Evolutionary conservation across 208 protist genomes (phyloP).

Genomic region (Trypanosoma rangeli): DNA sequence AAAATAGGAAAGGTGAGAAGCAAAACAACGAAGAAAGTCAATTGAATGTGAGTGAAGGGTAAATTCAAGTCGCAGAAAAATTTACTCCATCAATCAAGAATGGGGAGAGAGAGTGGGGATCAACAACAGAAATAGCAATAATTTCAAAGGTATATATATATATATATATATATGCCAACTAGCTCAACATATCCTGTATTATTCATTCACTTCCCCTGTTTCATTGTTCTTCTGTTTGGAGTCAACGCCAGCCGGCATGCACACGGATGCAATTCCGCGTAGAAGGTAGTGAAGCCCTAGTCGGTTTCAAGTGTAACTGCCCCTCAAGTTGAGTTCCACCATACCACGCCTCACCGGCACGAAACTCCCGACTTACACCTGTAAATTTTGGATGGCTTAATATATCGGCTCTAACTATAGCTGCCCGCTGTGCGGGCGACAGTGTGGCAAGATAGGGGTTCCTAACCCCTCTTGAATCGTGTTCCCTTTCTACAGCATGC

Average conservation of each 20-base stretch:
- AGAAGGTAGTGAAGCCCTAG: constrained; percentile 1
- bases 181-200: neutral
- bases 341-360: constrained; percentile 44
- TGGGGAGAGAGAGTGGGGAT: too few relatives aligned
- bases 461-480: neutral
- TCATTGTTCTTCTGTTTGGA: neutral
- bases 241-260: constrained; percentile 7
- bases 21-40: neutral
- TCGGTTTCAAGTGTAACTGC: constrained; percentile 4
- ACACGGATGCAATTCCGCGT: constrained; percentile 34
- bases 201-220: neutral
- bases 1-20: constrained; percentile 1
- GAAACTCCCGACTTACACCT: constrained; percentile 26
- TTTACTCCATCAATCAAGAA: neutral
- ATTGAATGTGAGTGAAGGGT: neutral
- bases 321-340: constrained; percentile 52
- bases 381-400: constrained; percentile 63
- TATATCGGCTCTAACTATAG: constrained; percentile 41
- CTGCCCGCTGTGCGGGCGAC: constrained; percentile 36
- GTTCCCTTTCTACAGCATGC: neutral
- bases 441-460: constrained; percentile 29
- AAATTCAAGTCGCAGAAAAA: neutral
- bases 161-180: neutral
- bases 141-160: constrained; percentile 7
- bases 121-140: neutral